A percentile compares a stretch with the other conserved stretches of the same genome.
phyloP scores from a whole-genome alignment of 2,329 filamentous ascomycete genomes.

The Akanthomyces muscarius region DNA sequence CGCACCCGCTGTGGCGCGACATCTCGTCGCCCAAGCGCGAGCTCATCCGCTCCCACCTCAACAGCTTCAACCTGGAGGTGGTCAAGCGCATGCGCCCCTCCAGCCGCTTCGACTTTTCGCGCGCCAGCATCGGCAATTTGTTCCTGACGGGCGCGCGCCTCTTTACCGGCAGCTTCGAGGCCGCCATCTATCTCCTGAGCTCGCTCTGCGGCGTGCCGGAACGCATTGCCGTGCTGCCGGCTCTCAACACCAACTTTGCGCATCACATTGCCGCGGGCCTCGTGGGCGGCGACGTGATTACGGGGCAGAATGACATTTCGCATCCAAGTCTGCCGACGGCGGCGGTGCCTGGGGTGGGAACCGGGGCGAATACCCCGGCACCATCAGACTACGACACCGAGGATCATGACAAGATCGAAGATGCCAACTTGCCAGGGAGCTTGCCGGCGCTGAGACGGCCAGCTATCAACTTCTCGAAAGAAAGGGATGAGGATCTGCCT shows the following conservation, averaged over 20 bases:
- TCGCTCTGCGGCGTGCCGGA: slow-evolving; percentile 81
- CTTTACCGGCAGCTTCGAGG: slow-evolving; percentile 90
- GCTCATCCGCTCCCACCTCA: slow-evolving; percentile 72
- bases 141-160: slow-evolving; percentile 82
- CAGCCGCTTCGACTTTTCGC: slow-evolving; percentile 73
- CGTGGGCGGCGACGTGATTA: slow-evolving; percentile 70
- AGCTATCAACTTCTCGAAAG: slow-evolving; percentile 79
- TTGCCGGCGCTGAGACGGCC: slow-evolving; percentile 74
- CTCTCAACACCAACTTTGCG: slow-evolving; percentile 91
- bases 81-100: slow-evolving; percentile 70
- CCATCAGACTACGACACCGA: slow-evolving; percentile 43
- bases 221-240: slow-evolving; percentile 75
- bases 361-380: slow-evolving; percentile 28
- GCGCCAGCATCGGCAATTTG: slow-evolving; percentile 72
- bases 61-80: slow-evolving; percentile 72
- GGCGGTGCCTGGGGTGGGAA: slow-evolving; percentile 28
- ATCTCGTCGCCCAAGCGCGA: slow-evolving; percentile 71
- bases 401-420: slow-evolving; percentile 65
- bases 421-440: slow-evolving; percentile 77
- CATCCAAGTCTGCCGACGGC: slow-evolving; percentile 69
- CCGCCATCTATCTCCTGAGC: slow-evolving; percentile 83
- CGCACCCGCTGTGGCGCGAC: slow-evolving; percentile 68
- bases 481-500: slow-evolving; percentile 68
- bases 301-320: slow-evolving; percentile 88
- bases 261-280: slow-evolving; percentile 89